These are phyloP conservation scores for Coniferiporia sulphurascens DNA, from an alignment of 1,284 basidiomycete species.

Conservation along the genomic window DNA sequence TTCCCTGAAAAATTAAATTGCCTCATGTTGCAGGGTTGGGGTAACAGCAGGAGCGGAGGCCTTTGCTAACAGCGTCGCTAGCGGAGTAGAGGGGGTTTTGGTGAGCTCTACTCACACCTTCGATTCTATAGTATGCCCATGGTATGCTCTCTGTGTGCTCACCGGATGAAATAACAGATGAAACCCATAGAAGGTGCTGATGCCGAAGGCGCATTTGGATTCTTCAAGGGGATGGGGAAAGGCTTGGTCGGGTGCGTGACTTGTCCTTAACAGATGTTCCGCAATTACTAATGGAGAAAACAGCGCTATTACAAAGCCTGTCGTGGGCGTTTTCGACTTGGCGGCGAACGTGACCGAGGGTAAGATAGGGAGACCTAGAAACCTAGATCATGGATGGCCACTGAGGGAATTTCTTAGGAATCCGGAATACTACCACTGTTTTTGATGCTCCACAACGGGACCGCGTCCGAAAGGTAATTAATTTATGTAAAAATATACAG, in stretches of 20 bases:
- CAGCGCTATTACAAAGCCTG: constrained; percentile 93
- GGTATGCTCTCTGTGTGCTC: background rate
- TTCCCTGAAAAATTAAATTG: constrained; percentile 16
- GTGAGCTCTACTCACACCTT: constrained; percentile 41
- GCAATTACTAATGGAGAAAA: constrained; percentile 21
- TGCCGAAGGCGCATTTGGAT: constrained; percentile 88
- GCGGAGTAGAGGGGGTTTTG: constrained; percentile 93
- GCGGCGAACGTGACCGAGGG: constrained; percentile 96
- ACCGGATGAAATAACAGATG: constrained; percentile 42
- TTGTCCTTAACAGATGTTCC: constrained; percentile 12
- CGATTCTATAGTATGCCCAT: constrained; percentile 4
- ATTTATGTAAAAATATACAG: constrained; percentile 23
- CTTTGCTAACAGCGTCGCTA: constrained; percentile 90
- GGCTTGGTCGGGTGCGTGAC: constrained; percentile 84
- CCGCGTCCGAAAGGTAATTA: constrained; percentile 68
- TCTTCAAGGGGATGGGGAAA: constrained; percentile 97
- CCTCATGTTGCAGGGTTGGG: constrained; percentile 63
- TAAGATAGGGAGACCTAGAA: constrained; percentile 22
- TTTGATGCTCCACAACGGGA: constrained; percentile 93
- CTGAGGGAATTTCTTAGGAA: constrained; percentile 43
- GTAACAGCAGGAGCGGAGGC: constrained; percentile 93
- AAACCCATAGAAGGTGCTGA: constrained; percentile 98
- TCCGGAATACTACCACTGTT: constrained; percentile 97
- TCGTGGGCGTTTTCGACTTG: constrained; percentile 94
- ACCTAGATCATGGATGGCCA: background rate